phyloP scores from a whole-genome alignment of 305 asterid species.

The Rubia tinctorum region DNA sequence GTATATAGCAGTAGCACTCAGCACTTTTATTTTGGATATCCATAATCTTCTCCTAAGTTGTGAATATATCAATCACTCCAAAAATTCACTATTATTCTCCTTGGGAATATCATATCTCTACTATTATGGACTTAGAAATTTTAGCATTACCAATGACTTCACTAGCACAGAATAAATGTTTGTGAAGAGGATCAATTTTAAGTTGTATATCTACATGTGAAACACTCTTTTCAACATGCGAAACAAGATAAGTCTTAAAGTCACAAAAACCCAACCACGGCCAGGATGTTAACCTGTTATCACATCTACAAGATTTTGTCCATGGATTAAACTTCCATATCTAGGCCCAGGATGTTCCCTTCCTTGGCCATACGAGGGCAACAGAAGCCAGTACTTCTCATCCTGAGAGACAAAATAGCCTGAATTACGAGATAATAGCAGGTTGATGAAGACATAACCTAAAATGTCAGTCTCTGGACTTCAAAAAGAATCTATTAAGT shows the following conservation, averaged over 20 bases:
- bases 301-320: constrained; percentile 87
- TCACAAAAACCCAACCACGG: not conserved
- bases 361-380: constrained; percentile 94
- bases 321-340: constrained; percentile 95
- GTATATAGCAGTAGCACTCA: not conserved
- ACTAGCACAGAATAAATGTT: not conserved
- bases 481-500: not conserved
- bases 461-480: not conserved
- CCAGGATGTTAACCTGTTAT: constrained; percentile 59
- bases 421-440: constrained; percentile 8
- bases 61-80: not conserved
- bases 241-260: not conserved
- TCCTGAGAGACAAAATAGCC: constrained; percentile 41
- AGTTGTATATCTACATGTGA: not conserved
- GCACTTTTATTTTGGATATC: not conserved
- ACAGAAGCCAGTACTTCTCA: constrained; percentile 87
- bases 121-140: not conserved
- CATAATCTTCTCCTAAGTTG: not conserved
- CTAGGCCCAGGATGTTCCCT: constrained; percentile 96
- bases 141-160: not conserved
- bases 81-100: too few species aligned
- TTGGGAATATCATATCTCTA: not conserved
- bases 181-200: not conserved
- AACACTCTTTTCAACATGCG: not conserved
- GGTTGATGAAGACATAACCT: not conserved